Conservation (phyloP, 2,329 filamentous ascomycete genomes). For the Aspergillus alliaceus region DNA sequence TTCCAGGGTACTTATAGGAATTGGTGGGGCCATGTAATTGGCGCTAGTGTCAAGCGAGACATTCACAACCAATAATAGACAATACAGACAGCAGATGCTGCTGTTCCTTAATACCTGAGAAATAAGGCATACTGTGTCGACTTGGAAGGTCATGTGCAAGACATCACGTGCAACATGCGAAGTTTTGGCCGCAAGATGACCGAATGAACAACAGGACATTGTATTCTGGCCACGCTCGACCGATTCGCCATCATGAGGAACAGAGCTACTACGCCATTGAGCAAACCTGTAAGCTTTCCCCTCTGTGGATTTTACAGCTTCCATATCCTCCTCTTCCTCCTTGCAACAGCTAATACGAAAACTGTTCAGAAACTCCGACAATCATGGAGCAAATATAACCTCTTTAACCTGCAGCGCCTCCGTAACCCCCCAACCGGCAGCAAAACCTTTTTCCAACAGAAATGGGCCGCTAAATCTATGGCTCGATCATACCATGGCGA, state of each 20-base stretch:
- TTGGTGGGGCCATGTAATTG: not conserved
- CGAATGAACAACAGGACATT: not conserved
- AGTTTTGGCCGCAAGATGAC: constrained; percentile 30
- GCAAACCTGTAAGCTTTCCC: constrained; percentile 33
- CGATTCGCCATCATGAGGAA: constrained; percentile 44
- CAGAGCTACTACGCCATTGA: constrained; percentile 43
- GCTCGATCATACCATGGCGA: constrained; percentile 91
- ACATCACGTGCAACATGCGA: constrained; percentile 29
- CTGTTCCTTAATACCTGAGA: constrained; percentile 7
- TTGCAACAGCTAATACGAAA: constrained; percentile 6
- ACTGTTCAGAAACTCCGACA: constrained; percentile 79
- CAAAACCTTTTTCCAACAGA: constrained; percentile 92
- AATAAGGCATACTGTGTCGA: constrained; percentile 6
- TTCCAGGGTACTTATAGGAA: constrained; percentile 31
- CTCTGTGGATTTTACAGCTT: not conserved
- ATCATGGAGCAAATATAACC: constrained; percentile 96
- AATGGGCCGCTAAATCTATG: constrained; percentile 87
- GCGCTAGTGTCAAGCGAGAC: constrained; percentile 35
- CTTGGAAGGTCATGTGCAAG: constrained; percentile 4
- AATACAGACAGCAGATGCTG: fast-evolving
- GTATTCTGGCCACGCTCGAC: not conserved
- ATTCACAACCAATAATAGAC: not conserved
- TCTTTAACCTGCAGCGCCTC: constrained; percentile 77
- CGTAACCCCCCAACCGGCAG: constrained; percentile 45
- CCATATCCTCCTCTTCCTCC: not conserved